Evolutionary conservation across 2,329 filamentous ascomycete genomes (phyloP), one percentile per base, ranked within the genome.

Genomic region (Beauveria sp.): DNA sequence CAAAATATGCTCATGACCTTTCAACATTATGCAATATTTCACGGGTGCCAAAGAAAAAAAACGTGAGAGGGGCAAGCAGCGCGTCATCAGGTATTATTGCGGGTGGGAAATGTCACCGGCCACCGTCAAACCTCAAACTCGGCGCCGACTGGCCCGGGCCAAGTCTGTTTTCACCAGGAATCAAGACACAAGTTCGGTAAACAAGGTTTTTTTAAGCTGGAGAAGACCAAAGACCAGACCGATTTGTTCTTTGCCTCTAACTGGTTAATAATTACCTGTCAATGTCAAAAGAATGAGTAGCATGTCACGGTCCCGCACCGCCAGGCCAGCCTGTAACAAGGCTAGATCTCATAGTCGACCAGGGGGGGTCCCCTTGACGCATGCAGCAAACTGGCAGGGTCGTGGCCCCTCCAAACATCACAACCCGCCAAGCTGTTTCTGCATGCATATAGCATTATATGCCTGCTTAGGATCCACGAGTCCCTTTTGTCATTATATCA

Each of bases 321-420:
- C 60, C 62, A 62, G 65, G 61, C 52, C 51, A 54, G 64, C 64
- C 65, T 70, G 69, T 68, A 69, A 70, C 69, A 61, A 62, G 65
- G 64, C 66, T 68, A 66, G 68, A 69, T 68, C 65, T 69, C 67
- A 61, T 56, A 55, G 45, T 54, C 30, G 52, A 56, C 59, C 43
- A 61, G 59, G 59, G 59, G 59, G 59, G 52, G 38, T 53, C 51
- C 58, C 58, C 58, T 55, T 56, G 52, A 51, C 5, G 43, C 51
- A 56, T 61, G 59, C 45, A 56, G 51, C 42, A 47, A 40, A 50
- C n/a, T 16, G 53, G 28, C 50, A 56, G 51, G 43, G 51, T 50
- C 45, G 24, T 26, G 59, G 51, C 59, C 59, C 57, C 57, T 59
- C 59, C 43, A 61, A 61, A 61, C 59, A 61, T 61, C 45, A 61